phyloP scores from a whole-genome alignment of 1,284 basidiomycete species.

The Afroboletus lepidellus region DNA sequence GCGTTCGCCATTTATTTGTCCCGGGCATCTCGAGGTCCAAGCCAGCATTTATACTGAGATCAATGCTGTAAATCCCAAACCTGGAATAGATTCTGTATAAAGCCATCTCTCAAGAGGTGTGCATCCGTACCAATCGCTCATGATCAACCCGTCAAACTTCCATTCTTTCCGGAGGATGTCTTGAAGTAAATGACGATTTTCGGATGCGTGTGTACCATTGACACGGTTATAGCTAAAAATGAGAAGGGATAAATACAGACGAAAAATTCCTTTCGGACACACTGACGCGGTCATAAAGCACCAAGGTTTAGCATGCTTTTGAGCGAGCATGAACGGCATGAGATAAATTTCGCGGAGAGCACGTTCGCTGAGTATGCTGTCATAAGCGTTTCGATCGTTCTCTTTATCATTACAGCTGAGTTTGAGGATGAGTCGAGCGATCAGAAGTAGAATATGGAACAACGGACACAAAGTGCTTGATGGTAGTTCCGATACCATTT shows the following conservation, averaged over 20 bases:
- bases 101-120: not conserved
- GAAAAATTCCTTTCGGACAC: not conserved
- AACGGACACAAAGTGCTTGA: conserved; percentile 71
- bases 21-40: conserved; percentile 83
- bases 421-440: not conserved
- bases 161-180: conserved; percentile 75
- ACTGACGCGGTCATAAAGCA: conserved; percentile 70
- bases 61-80: conserved; percentile 70
- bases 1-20: conserved; percentile 64
- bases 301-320: conserved; percentile 70
- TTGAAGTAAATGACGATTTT: conserved; percentile 60
- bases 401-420: conserved; percentile 69
- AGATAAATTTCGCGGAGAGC: conserved; percentile 82
- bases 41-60: conserved; percentile 67
- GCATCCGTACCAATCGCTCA: conserved; percentile 72
- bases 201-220: conserved; percentile 70
- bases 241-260: not conserved
- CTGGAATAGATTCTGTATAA: conserved; percentile 27
- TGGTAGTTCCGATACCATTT: conserved; percentile 66
- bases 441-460: not conserved
- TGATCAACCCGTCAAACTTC: conserved; percentile 68
- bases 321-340: conserved; percentile 80
- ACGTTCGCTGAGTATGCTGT: conserved; percentile 61
- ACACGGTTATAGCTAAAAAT: conserved; percentile 60
- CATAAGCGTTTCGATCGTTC: conserved; percentile 62